phyloP scores from a whole-genome alignment of 371 early-diverging fungal genomes.

The Astathelohania contejeani region DNA sequence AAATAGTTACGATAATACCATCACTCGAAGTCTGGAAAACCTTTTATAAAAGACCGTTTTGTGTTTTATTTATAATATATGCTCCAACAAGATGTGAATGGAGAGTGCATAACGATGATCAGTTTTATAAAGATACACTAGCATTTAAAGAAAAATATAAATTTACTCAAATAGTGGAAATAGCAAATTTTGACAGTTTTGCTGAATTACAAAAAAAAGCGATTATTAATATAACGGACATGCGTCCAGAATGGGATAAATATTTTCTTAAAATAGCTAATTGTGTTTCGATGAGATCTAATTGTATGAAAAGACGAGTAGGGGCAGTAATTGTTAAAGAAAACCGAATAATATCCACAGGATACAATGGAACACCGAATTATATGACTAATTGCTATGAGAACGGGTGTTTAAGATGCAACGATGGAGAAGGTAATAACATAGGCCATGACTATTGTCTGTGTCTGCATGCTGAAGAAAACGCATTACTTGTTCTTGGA shows the following conservation, averaged over 20 bases:
- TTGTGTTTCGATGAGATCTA: constrained; percentile 60
- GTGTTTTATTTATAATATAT: constrained; percentile 7
- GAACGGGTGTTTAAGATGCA: constrained; percentile 80
- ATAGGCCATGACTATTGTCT: constrained; percentile 65
- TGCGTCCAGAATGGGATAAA: constrained; percentile 62
- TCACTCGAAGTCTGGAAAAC: constrained; percentile 2
- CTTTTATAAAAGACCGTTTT: constrained; percentile 8
- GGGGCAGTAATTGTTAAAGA: constrained; percentile 80
- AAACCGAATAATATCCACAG: constrained; percentile 71
- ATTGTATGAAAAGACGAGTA: constrained; percentile 88
- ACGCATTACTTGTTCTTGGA: constrained; percentile 80
- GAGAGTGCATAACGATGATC: not conserved
- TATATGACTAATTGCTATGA: constrained; percentile 74
- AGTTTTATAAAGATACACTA: not conserved
- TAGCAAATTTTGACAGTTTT: not conserved
- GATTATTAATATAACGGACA: not conserved
- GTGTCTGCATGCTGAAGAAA: constrained; percentile 95
- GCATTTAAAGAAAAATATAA: not conserved
- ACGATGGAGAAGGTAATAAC: constrained; percentile 59
- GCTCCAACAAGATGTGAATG: not conserved
- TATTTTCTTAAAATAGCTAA: constrained; percentile 88
- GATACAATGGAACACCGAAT: constrained; percentile 89
- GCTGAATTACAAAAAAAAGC: constrained; percentile 5
- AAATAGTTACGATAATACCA: constrained; percentile 3
- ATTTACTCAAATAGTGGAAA: not conserved